Percentiles rank a stretch among this genome's conserved stretches.
phyloP scores from a whole-genome alignment of 108 stramenopile species.

The Phaeodactylum tricornutum region DNA sequence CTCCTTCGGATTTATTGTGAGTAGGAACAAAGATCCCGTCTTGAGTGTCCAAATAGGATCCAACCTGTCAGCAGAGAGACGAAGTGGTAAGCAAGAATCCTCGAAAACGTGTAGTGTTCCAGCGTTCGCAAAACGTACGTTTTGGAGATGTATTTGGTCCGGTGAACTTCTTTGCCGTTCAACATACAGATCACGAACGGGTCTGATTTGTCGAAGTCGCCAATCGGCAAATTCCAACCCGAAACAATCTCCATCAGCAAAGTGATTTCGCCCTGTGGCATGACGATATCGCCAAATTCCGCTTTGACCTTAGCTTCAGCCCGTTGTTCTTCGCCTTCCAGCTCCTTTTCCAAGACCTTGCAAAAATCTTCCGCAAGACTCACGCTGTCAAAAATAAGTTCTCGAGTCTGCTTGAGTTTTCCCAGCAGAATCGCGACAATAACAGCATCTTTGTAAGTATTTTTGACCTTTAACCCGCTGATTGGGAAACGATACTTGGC shows the following conservation, averaged over 20 bases:
- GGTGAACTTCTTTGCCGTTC: constrained; percentile 41
- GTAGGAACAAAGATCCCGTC: constrained; percentile 54
- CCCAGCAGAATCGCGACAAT: constrained; percentile 17
- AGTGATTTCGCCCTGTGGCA: constrained; percentile 28
- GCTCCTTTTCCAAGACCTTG: constrained; percentile 24
- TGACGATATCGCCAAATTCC: constrained; percentile 29
- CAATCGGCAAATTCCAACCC: constrained; percentile 39
- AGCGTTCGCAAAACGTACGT: constrained; percentile 13
- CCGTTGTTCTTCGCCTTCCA: constrained; percentile 25
- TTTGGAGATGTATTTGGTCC: constrained; percentile 33
- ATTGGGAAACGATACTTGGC: constrained; percentile 48
- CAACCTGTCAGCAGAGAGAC: constrained; percentile 9
- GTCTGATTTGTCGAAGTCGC: constrained; percentile 51
- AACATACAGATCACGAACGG: constrained; percentile 44
- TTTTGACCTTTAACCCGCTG: constrained; percentile 18
- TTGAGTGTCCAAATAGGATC: constrained; percentile 73
- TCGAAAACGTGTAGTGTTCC: neutral
- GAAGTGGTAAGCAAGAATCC: neutral
- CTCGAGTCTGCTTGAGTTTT: constrained; percentile 25
- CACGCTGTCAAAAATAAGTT: constrained; percentile 52
- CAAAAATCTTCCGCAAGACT: constrained; percentile 32
- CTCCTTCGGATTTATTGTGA: constrained; percentile 33
- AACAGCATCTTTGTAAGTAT: constrained; percentile 18
- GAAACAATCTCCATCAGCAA: constrained; percentile 70
- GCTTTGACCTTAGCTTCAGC: constrained; percentile 20